A percentile compares a stretch with the other conserved stretches of the same genome.
phyloP scores from a whole-genome alignment of 1,139 yeast genomes.

The Protomyces inundatus region DNA sequence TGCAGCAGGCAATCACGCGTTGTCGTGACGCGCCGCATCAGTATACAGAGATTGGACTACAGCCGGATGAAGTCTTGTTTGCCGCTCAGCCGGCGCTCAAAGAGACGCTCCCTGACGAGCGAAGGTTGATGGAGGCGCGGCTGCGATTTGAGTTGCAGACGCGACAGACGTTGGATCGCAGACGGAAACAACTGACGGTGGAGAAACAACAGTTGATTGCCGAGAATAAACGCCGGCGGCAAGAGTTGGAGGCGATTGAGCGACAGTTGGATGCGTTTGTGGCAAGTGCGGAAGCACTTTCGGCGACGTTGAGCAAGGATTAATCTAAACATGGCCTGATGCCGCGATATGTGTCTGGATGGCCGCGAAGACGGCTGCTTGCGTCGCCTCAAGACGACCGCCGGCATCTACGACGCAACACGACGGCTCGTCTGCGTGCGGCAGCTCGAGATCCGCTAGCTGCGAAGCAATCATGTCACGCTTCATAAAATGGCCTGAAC shows the following conservation, averaged over 20 bases:
- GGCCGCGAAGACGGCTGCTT: constrained; percentile 6
- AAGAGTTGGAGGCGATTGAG: constrained; percentile 35
- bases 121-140: constrained; percentile 37
- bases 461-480: constrained; percentile 27
- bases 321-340: background rate
- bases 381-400: constrained; percentile 2
- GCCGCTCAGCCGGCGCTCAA: background rate
- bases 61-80: constrained; percentile 35
- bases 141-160: constrained; percentile 36
- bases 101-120: constrained; percentile 36
- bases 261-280: constrained; percentile 34
- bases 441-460: constrained; percentile 18
- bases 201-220: constrained; percentile 33
- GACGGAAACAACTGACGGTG: constrained; percentile 34
- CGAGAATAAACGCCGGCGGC: constrained; percentile 35
- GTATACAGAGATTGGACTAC: constrained; percentile 36
- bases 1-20: constrained; percentile 36
- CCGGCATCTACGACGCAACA: constrained; percentile 16
- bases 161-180: constrained; percentile 35
- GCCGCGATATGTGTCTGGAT: background rate
- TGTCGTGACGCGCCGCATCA: constrained; percentile 35
- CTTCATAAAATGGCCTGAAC: constrained; percentile 74
- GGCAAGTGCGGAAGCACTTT: constrained; percentile 9
- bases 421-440: constrained; percentile 12
- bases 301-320: constrained; percentile 8